These are phyloP conservation scores for Pleurotus giganteus DNA, from an alignment of 768 basidiomycete species.

Conservation along the genomic window DNA sequence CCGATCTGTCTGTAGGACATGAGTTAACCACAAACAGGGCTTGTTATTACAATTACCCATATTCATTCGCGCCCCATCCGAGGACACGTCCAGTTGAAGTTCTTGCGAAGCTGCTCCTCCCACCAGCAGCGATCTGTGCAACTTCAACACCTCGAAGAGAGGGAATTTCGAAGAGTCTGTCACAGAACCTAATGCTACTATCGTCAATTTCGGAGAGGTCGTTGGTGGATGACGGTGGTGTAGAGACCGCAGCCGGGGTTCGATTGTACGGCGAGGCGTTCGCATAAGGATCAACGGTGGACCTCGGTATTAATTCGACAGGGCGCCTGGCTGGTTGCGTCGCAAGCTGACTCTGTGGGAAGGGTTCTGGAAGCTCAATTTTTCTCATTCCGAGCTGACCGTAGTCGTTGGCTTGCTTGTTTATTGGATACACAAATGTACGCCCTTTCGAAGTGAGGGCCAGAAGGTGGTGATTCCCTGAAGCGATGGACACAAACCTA, in stretches of 20 bases:
- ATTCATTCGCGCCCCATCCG: slow-evolving; percentile 89
- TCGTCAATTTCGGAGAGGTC: slow-evolving; percentile 32
- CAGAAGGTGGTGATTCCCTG: slow-evolving; percentile 72
- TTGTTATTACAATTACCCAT: slow-evolving; percentile 48
- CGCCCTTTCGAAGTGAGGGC: slow-evolving; percentile 73
- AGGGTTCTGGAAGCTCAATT: slow-evolving; percentile 46
- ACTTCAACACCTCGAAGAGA: slow-evolving; percentile 61
- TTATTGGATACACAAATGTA: slow-evolving; percentile 75
- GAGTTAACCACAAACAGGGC: slow-evolving; percentile 3
- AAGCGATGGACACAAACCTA: slow-evolving; percentile 73
- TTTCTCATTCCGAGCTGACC: slow-evolving; percentile 83
- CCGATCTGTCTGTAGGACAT: slow-evolving; percentile 67
- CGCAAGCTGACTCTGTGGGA: slow-evolving; percentile 8
- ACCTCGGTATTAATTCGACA: slow-evolving; percentile 58
- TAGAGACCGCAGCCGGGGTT: slow-evolving; percentile 19
- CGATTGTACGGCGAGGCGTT: slow-evolving; percentile 43
- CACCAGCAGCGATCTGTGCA: slow-evolving; percentile 70
- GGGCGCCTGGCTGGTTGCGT: slow-evolving; percentile 29
- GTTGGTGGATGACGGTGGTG: slow-evolving; percentile 27
- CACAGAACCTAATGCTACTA: slow-evolving; percentile 60
- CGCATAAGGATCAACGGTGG: slow-evolving; percentile 47
- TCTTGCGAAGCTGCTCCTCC: slow-evolving; percentile 68
- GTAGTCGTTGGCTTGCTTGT: slow-evolving; percentile 70
- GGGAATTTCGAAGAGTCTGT: slow-evolving; percentile 74
- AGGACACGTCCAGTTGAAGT: slow-evolving; percentile 72